Base-by-base conservation (phyloP, 768 basidiomycete genomes). In the Auricularia auricula-judae region DNA sequence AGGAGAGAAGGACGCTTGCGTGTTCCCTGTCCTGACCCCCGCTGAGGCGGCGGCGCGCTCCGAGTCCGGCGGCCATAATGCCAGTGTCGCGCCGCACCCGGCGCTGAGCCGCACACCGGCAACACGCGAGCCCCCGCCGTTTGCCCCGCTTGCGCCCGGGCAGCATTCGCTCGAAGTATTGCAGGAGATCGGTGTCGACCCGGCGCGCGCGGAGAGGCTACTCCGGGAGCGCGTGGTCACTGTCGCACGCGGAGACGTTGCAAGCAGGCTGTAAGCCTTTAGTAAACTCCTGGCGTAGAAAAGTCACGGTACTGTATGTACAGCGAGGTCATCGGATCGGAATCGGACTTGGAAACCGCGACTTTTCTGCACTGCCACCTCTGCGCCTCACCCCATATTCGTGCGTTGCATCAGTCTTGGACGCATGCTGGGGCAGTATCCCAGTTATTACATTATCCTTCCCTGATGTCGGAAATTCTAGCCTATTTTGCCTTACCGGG, bases 1-100 rank as follows among this genome's bases (percentile, higher is more conserved):
- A 51, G 33, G 23, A 18, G 56, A 42, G 47, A 23, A 54, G 33
- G 89, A 91, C 65, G 85, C 87, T 4, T 91, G 89, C 70, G 81
- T 80, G 10, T 74, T 88, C 14, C 89, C 89, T 0, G 86, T 91
- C 35, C 77, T 91, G 34, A 79, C 82, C 3, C 81, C 86, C 0
- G 69, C 74, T 33, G 89, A 91, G 78, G 88, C 86, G 3, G 80
- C 77, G 39, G 8, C 7, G 39, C 1, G 73, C 71, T 36, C 71
- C 81, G 33, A 74, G 79, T 63, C 67, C 77, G 14, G 69, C 74
- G 18, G 43, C 29, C 29, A 29, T 29, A 29, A 69, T 35, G 66
- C 87, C 39, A 42, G 39, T 42, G 39, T 42, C 4, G 68, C 72
- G n/a, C 79, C 81, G 53, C 86, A 87, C 69, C 85, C 85, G n/a